A percentile compares a stretch with the other conserved stretches of the same genome.
These are phyloP conservation scores for Triticum monococcum DNA, from an alignment of 176 grass and related monocot genomes.

Conservation along the genomic window DNA sequence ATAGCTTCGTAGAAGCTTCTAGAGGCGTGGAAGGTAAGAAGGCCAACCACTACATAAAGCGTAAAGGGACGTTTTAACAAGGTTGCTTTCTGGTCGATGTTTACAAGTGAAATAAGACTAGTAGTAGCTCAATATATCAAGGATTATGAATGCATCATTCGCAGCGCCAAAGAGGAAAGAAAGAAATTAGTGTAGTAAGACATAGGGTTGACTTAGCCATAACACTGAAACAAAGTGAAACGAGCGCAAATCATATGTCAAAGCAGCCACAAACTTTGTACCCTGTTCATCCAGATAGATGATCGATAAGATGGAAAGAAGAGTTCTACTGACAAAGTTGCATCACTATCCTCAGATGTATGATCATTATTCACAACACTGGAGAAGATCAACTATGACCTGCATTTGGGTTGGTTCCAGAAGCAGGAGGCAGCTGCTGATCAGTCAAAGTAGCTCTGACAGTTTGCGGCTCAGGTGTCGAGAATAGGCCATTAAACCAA, in stretches of 20 bases:
- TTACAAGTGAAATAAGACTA: background rate
- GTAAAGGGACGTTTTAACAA: background rate
- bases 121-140: background rate
- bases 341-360: conserved; percentile 27
- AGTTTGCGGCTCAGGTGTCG: conserved; percentile 43
- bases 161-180: background rate
- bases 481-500: conserved; percentile 77
- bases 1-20: no score
- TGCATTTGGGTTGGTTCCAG: conserved; percentile 38
- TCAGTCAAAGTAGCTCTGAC: conserved; percentile 18
- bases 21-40: no score
- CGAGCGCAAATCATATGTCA: conserved; percentile 9
- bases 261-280: conserved; percentile 36
- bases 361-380: conserved; percentile 37
- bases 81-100: background rate
- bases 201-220: background rate
- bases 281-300: conserved; percentile 35
- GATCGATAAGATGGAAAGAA: conserved; percentile 1
- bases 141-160: background rate
- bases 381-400: conserved; percentile 42
- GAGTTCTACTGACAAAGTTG: conserved; percentile 13
- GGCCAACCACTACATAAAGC: no score
- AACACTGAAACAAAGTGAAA: conserved; percentile 18
- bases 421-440: conserved; percentile 38
- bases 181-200: background rate